phyloP scores from a whole-genome alignment of 1,284 basidiomycete species.

The Rhizoctonia solani region DNA sequence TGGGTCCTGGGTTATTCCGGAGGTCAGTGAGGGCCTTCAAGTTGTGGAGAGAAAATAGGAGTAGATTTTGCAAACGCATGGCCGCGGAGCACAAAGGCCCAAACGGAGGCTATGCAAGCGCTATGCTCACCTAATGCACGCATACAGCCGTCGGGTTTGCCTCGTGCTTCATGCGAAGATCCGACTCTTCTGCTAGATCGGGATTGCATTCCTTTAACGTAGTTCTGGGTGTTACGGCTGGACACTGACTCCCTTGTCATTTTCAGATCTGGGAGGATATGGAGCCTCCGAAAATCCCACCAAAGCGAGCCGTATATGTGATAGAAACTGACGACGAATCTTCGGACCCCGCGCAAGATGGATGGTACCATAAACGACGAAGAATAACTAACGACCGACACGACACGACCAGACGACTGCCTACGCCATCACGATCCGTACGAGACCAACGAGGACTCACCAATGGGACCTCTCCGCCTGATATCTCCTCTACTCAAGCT shows the following conservation, averaged over 20 bases:
- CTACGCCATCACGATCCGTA: not conserved
- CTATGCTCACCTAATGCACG: too few species aligned
- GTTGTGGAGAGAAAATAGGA: constrained; percentile 1
- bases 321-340: not conserved
- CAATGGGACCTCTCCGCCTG: not conserved
- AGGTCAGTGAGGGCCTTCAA: constrained; percentile 19
- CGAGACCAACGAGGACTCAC: not conserved
- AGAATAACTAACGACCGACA: not conserved
- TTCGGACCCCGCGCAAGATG: not conserved
- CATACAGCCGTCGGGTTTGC: too few species aligned
- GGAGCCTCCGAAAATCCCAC: constrained; percentile 17
- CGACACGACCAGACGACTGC: not conserved
- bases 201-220: not conserved
- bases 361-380: constrained; percentile 20
- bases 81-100: not conserved
- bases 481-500: not conserved
- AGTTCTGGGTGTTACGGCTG: too few species aligned
- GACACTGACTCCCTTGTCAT: not conserved
- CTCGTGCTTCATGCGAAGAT: too few species aligned
- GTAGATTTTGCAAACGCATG: constrained; percentile 1
- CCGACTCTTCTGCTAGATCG: not conserved
- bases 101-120: not conserved
- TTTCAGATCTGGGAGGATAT: constrained; percentile 31
- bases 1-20: constrained; percentile 24
- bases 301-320: constrained; percentile 3